Percentiles rank a stretch among this genome's conserved stretches.
phyloP scores from a whole-genome alignment of 805 yeast species.

The Saccharomycopsis synnaedendra region DNA sequence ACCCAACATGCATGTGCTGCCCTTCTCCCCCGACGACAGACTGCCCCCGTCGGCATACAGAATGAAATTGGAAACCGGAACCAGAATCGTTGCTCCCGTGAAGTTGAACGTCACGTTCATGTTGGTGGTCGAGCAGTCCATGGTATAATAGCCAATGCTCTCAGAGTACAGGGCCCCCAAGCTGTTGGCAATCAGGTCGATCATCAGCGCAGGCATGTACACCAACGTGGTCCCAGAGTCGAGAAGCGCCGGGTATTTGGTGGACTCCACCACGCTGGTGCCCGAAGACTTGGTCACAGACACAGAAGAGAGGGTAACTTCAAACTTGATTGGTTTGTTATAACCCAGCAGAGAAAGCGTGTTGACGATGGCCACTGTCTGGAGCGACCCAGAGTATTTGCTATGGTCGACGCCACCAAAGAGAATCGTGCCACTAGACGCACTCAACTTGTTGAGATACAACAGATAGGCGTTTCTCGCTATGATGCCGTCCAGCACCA shows the following conservation, averaged over 20 bases:
- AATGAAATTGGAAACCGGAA: slow-evolving; percentile 32
- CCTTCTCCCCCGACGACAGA: slow-evolving; percentile 18
- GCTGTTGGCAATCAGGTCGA: slow-evolving; percentile 21
- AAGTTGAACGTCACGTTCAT: slow-evolving; percentile 36
- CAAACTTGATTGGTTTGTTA: slow-evolving; percentile 32
- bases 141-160: slow-evolving; percentile 32
- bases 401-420: slow-evolving; percentile 67
- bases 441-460: slow-evolving; percentile 35
- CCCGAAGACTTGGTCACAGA: slow-evolving; percentile 18
- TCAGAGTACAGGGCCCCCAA: slow-evolving; percentile 26
- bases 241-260: slow-evolving; percentile 29
- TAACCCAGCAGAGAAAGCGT: slow-evolving; percentile 24
- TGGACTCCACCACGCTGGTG: slow-evolving; percentile 12
- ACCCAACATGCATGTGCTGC: slow-evolving; percentile 34
- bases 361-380: slow-evolving; percentile 41
- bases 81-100: slow-evolving; percentile 44
- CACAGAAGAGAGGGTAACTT: slow-evolving; percentile 30
- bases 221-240: slow-evolving; percentile 52
- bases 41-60: neutral
- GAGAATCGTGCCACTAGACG: slow-evolving; percentile 40
- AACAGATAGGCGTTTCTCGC: slow-evolving; percentile 48
- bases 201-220: slow-evolving; percentile 29
- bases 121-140: slow-evolving; percentile 31
- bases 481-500: slow-evolving; percentile 49
- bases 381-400: slow-evolving; percentile 43